Conservation (phyloP, 345 rosid species). For the Eucalyptus sideroxylon region DNA sequence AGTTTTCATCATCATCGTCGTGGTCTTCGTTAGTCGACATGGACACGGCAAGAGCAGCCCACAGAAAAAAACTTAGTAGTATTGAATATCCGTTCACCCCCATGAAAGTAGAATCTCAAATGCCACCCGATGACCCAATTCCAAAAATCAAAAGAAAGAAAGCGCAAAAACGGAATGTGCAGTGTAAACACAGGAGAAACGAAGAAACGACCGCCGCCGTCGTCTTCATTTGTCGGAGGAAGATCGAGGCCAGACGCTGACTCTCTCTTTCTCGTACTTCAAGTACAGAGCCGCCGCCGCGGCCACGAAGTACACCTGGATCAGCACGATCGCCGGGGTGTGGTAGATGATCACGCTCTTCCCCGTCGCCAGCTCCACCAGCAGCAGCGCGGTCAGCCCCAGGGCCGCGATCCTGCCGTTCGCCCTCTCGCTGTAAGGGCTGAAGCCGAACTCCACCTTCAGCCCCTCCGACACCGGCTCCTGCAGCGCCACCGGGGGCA, state of each 20-base stretch:
- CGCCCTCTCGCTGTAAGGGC: conserved; percentile 52
- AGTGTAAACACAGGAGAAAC: background rate
- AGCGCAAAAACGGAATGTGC: background rate
- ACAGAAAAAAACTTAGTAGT: background rate
- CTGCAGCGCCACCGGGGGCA: conserved; percentile 69
- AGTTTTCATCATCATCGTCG: background rate
- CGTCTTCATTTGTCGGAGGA: background rate
- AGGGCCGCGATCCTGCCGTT: conserved; percentile 70
- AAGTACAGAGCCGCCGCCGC: conserved; percentile 52
- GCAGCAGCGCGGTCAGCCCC: conserved; percentile 61
- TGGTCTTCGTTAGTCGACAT: background rate
- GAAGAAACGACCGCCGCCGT: background rate
- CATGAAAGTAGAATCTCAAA: background rate
- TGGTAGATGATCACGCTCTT: conserved; percentile 72
- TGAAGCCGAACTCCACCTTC: conserved; percentile 80
- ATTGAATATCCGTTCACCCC: background rate
- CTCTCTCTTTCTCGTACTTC: conserved; percentile 69
- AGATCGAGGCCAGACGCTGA: conserved; percentile 62
- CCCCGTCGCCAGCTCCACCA: conserved; percentile 90
- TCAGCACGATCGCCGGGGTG: conserved; percentile 55
- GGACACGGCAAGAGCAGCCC: background rate
- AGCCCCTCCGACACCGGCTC: conserved; percentile 55
- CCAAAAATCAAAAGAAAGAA: background rate
- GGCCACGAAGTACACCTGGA: conserved; percentile 66
- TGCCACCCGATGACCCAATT: background rate